Base-by-base conservation (phyloP, 2,329 filamentous ascomycete species). In the Colletotrichum simmondsii region DNA sequence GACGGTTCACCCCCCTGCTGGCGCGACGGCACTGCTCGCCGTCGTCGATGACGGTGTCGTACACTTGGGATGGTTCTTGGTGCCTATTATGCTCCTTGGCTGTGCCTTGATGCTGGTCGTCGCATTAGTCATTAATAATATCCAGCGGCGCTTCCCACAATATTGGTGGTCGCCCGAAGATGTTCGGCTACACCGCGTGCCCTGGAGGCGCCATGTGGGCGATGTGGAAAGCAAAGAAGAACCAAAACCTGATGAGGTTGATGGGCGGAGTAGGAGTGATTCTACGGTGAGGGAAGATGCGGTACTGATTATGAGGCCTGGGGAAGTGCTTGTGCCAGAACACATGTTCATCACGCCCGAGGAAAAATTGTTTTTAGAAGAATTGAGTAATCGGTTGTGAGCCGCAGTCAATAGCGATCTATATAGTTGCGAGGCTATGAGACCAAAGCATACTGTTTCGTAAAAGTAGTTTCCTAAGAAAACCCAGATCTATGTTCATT, bases 1-100 rank as follows among this genome's bases (percentile, higher is more conserved):
- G 65, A 94, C 92, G 0, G 86, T 93, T 0, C 92, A 95, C 75
- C 93, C 93, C 0, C 93, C 93, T 0, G 93, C 92, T 0, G 93
- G 93, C 5, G 93, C 93, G 10, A 95, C 93, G 0, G 93, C 92
- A 0, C 82, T 95, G 1, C 82, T 95, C 30, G 92, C 92, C 0
- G 91, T 92, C 0, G 85, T 91, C 1, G 89, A 91, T 71, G 82
- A 87, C 2, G 82, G 85, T 1, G 83, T 91, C 1, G 84, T 86
- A 11, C 76, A 77, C 0, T 80, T 95, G 12, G 92, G 92, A n/a
- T 95, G 93, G 93, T 90, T 87, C 72, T 81, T 94, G 14, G 79
- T 95, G 6, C 89, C 91, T 0, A 82, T 94, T 6, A 86, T 94
- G 22, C 65, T 92, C 49, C 82, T 95, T 26, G 90, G 89, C 4